phyloP scores from a whole-genome alignment of 2,329 filamentous ascomycete species.

The Cadophora malorum region DNA sequence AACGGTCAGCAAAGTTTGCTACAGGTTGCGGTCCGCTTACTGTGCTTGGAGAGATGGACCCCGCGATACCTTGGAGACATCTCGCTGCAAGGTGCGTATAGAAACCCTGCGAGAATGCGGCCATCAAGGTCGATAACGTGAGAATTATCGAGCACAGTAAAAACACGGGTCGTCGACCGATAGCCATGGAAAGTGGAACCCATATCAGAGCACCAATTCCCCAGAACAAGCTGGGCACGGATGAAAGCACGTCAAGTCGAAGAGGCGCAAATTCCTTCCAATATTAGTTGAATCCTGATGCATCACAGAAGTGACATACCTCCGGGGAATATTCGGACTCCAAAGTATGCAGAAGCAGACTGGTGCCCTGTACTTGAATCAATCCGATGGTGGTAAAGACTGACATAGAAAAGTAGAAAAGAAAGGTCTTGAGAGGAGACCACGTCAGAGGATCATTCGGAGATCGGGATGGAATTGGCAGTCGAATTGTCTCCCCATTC shows the following conservation, averaged over 20 bases:
- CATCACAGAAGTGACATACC: constrained; percentile 25
- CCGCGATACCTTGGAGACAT: constrained; percentile 46
- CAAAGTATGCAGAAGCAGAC: constrained; percentile 35
- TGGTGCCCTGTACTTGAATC: constrained; percentile 39
- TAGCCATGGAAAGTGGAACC: constrained; percentile 47
- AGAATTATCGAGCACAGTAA: constrained; percentile 43
- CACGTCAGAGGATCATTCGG: constrained; percentile 44
- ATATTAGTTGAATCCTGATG: neutral
- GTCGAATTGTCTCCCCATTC: constrained; percentile 43
- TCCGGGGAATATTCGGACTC: constrained; percentile 34
- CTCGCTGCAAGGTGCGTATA: constrained; percentile 42
- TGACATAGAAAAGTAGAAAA: constrained; percentile 33
- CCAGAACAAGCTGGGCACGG: constrained; percentile 45
- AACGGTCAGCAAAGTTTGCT: neutral
- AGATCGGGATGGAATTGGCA: constrained; percentile 46
- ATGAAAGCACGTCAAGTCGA: constrained; percentile 41
- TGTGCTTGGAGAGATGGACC: constrained; percentile 45
- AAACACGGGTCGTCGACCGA: constrained; percentile 49
- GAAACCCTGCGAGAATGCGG: constrained; percentile 42
- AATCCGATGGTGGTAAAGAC: constrained; percentile 37
- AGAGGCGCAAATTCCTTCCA: constrained; percentile 39
- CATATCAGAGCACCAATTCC: constrained; percentile 48
- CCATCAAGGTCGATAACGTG: constrained; percentile 41
- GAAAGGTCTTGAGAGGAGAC: constrained; percentile 34
- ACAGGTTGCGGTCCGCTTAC: constrained; percentile 31